Evolutionary conservation across 257 asterid species (phyloP), one percentile per base, ranked within the genome.

Genomic region (Solanum chmielewskii): DNA sequence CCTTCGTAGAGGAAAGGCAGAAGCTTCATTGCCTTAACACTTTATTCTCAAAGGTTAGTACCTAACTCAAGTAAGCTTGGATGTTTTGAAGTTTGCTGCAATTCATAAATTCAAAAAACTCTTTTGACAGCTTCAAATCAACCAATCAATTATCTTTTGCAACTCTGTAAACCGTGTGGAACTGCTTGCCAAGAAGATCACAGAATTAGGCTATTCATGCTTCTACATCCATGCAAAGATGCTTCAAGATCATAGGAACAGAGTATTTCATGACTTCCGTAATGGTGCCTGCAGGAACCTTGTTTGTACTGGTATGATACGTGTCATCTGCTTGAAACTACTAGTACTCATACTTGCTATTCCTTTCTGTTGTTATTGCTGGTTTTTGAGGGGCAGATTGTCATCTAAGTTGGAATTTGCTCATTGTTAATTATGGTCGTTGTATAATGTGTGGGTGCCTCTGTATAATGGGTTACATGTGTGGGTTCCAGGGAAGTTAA

Each of bases 261-360:
- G 98, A 91, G 98, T 95, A 31, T 95, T 95, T 91, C 98, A 95
- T 60, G 98, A 95, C 91, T 96, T 96, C 88, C 98, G 99, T 82
- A 96, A 96, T 90, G 98, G 99, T 85, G 98, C 97, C 85, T 96
- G 99, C 92, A 91, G 99, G 93, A 96, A 96, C 91, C 99, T 96
- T 91, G 99, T 96, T 47, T 96, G 99, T 92, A 96, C 99, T 70
- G 98, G 99, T 96, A 91, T 59, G 91, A 78, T 83, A 62, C 16
- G 12, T 64, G 39, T 11, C 60, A 64, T 70, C 25, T 52, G 20
- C 88, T 86, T 75, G 71, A 49, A 81, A 81, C 45, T 49, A 81
- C 66, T 81, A 49, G 42, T 78, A 81, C 44, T 78, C 84, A 25
- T 80, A 47, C 69, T 81, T 81, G 16, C 84, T 49, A 45, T 45